Conservation (phyloP, 228 moss, liverwort and hornwort genomes). For the Sphagnum magellanicum region DNA sequence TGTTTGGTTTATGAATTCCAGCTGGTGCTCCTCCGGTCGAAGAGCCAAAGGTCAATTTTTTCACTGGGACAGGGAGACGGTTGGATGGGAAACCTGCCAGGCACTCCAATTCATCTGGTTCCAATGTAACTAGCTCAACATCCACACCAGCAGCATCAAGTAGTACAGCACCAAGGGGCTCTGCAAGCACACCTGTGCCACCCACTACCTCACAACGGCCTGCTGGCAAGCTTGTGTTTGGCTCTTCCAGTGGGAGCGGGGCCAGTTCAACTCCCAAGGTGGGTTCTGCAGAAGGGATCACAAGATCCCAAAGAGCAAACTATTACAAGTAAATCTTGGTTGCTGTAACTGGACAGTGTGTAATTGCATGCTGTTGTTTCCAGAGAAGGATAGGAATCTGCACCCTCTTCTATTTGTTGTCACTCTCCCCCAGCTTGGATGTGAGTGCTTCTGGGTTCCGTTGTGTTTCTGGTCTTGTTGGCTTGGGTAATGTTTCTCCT, state of each 20-base stretch:
- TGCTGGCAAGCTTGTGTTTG: conserved; percentile 92
- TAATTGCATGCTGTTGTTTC: too few relatives aligned
- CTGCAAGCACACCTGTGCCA: conserved; percentile 48
- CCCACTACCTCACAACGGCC: conserved; percentile 46
- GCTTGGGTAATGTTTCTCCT: too few relatives aligned
- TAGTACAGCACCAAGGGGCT: conserved; percentile 33
- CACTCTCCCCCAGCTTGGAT: too few relatives aligned
- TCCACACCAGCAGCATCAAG: conserved; percentile 17
- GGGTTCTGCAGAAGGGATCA: background rate
- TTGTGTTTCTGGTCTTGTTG: background rate
- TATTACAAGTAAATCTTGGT: too few relatives aligned
- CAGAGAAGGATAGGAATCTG: too few relatives aligned
- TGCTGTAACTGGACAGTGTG: too few relatives aligned
- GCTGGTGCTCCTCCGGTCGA: conserved; percentile 50
- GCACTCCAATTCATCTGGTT: conserved; percentile 24
- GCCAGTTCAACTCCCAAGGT: conserved; percentile 45
- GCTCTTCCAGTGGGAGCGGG: conserved; percentile 57
- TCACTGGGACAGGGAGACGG: conserved; percentile 78
- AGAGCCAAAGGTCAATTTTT: conserved; percentile 79
- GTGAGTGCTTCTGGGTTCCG: too few relatives aligned
- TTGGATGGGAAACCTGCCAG: conserved; percentile 95
- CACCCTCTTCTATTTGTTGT: too few relatives aligned
- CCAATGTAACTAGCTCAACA: conserved; percentile 21
- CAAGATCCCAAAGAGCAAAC: too few relatives aligned
- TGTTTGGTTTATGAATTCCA: conserved; percentile 2